Evolutionary conservation across 139 green algal species (phyloP).

Genomic region (Mesotaenium endlicherianum): DNA sequence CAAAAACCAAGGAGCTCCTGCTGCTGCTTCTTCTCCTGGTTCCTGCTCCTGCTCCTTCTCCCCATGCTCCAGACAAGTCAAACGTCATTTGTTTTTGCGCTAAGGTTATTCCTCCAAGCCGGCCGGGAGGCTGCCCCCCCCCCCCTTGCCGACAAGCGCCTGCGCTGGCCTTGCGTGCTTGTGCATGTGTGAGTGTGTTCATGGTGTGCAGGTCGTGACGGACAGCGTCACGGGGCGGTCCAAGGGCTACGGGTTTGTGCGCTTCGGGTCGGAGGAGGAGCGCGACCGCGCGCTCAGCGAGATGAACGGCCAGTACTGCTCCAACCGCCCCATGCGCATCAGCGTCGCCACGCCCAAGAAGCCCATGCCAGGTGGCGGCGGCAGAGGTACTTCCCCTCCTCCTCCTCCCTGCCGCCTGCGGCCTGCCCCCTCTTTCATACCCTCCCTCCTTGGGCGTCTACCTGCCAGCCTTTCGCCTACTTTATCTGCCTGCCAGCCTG

Average conservation of each 20-base stretch:
- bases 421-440: too few relatives aligned
- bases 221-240: conserved; percentile 77
- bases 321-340: conserved; percentile 50
- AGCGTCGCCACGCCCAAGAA: conserved; percentile 49
- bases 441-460: too few relatives aligned
- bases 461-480: too few relatives aligned
- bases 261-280: conserved; percentile 80
- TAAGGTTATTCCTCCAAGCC: too few relatives aligned
- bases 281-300: conserved; percentile 77
- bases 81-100: too few relatives aligned
- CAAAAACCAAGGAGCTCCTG: too few relatives aligned
- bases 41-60: neutral
- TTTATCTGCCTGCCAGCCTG: too few relatives aligned
- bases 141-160: neutral
- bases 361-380: conserved; percentile 15
- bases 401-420: too few relatives aligned
- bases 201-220: conserved; percentile 76
- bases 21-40: neutral
- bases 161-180: neutral
- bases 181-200: neutral
- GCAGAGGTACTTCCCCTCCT: too few relatives aligned
- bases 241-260: conserved; percentile 96
- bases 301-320: conserved; percentile 76
- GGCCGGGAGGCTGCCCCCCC: neutral
- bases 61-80: too few relatives aligned